Base-by-base conservation (phyloP, 257 asterid species). In the Marsdenia floribunda region DNA sequence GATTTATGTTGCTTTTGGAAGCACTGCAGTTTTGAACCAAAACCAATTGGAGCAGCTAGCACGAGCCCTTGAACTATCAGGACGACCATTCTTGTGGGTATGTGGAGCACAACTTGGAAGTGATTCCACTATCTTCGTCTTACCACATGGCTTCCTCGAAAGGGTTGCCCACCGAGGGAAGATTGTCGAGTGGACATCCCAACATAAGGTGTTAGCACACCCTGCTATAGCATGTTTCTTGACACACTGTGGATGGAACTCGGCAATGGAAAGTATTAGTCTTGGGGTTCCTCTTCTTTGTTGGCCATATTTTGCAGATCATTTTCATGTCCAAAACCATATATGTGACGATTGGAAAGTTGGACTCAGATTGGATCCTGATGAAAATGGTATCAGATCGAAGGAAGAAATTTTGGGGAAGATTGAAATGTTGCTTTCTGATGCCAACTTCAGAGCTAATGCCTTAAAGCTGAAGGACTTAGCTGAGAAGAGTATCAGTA, bases 251-350 rank as follows among this genome's bases (percentile, higher is more conserved):
- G 96, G 96, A 0, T 90, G 92, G 93, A 81, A 83, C 44, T 90
- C 96, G 8, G 67, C 80, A 10, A 13, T 87, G 85, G 96, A 90
- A 83, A 82, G 96, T 67, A 9, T 86, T 78, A 85, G 87, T 80
- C 68, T 59, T 63, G 93, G 96, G 1, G 93, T 88, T 11, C 93
- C 92, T 10, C 19, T 84, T 59, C 74, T 90, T 6, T 87, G 96
- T 49, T 88, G 93, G 92, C 89, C 96, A 11, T 88, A 86, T 46
- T 88, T 88, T 65, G 93, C 85, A 18, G 96, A 88, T 78, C 96
- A 90, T 18, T 22, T 85, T 84, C 85, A 87, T 55, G 77, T 80
- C 0, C 77, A 73, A 63, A 83, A 77, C 2, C 82, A 86, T n/a
- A 76, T 86, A 0, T 85, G 88, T 47, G 88, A 85, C 15, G 78